Evolutionary conservation across 1,284 basidiomycete species (phyloP), one percentile per base, ranked within the genome.

Genomic region (Agaricales sp.): DNA sequence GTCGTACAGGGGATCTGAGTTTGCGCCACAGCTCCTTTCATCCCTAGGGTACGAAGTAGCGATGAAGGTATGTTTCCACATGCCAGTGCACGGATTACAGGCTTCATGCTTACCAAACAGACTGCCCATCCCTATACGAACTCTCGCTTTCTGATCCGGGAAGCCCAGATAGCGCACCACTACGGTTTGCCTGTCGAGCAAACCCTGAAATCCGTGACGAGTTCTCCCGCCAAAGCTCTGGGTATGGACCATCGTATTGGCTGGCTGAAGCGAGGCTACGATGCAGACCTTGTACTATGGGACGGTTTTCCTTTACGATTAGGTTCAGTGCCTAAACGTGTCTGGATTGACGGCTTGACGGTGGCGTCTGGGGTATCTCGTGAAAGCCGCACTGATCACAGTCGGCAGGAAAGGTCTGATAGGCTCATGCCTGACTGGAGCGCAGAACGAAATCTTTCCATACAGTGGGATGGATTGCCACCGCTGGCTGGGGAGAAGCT

Each of bases 191-290:
- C 75, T 2, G 65, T 67, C 18, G 68, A 76, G 58, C 61, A 80
- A 2, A 78, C 82, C 0, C 66, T 89, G 14, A 70, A 78, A 2
- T 71, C 86, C 1, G 80, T 93, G 30, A 92, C 82, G 0, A 81
- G 82, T 3, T 77, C 75, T 24, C 81, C 90, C 2, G 88, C 90
- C 3, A 67, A 68, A 21, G 75, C 78, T 2, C 67, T 82, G 14
- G 90, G 89, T 2, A 69, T 92, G 41, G 78, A 76, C 23, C 88
- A 94, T 61, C 77, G 91, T 6, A 72, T 94, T 44, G 91, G 91
- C 1, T 74, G 74, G 54, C 59, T 92, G 14, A 68, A 72, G 43
- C 69, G 71, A 58, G 71, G 72, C 12, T 56, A 67, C n/a, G 68
- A 70, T 53, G 75, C 78, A 16, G 80, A 80, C 55, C 60, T 82